Evolutionary conservation across 306 rosid species (phyloP).

Genomic region (Prinsepia uniflora): DNA sequence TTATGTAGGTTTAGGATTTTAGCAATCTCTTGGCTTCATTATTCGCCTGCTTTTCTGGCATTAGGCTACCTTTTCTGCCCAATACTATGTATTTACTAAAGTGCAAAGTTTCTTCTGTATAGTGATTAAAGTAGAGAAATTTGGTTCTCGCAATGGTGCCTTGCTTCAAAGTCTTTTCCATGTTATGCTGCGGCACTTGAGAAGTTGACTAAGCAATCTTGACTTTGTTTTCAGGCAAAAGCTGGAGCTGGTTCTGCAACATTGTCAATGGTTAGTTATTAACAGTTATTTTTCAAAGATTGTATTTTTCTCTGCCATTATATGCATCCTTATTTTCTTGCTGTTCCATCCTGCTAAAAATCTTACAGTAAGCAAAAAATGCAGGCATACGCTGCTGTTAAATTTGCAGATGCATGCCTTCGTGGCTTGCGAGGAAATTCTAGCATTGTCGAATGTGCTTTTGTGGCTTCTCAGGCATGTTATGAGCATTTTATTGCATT

Average conservation of each 20-base stretch:
- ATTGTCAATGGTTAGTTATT: constrained; percentile 71
- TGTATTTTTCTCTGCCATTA: neutral
- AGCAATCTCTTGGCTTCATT: neutral
- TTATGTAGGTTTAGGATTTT: neutral
- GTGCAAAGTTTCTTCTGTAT: neutral
- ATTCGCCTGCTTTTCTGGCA: neutral
- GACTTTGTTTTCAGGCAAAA: constrained; percentile 66
- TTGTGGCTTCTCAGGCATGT: constrained; percentile 65
- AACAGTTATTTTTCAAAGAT: neutral
- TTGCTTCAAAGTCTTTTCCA: neutral
- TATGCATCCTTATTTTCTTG: neutral
- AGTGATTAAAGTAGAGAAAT: neutral
- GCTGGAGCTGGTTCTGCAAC: constrained; percentile 99
- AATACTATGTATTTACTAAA: no score
- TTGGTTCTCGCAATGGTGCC: neutral
- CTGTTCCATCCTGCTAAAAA: neutral
- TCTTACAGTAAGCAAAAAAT: constrained; percentile 12
- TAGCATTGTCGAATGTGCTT: constrained; percentile 76
- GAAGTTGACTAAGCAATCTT: constrained; percentile 13
- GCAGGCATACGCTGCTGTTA: constrained; percentile 90
- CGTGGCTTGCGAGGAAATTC: constrained; percentile 80
- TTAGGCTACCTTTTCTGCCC: neutral
- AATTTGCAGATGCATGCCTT: constrained; percentile 77
- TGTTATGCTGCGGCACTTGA: neutral
- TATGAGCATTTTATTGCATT: neutral